Evolutionary conservation across 495 filamentous ascomycete species (phyloP), one percentile per base, ranked within the genome.

Genomic region (Mytilinidion resinicola): DNA sequence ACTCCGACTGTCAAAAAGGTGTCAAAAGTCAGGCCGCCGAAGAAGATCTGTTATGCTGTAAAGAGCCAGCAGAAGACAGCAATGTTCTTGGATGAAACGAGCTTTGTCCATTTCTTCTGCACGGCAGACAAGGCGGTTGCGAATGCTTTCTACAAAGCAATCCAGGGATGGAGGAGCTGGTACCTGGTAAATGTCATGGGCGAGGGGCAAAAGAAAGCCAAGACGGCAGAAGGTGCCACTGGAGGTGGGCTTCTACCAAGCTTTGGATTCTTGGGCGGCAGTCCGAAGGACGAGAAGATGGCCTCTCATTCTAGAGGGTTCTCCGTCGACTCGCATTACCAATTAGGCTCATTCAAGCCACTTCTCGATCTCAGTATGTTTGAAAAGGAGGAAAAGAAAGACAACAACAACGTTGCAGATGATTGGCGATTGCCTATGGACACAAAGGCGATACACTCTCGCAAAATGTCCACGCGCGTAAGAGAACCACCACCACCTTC

Each of bases 51-150:
- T 70, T 91, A 86, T 66, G 91, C 89, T 3, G 79, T 98, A 62
- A 96, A 96, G 69, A 95, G 89, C 60, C 93, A 96, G 70, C 86
- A 97, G 67, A 96, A 95, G 64, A 85, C 86, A 5, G 85, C 79
- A 36, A 84, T 96, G 67, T 98, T 97, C 65, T 67, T 88, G 37
- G 85, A 84, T 36, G 87, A 85, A 0, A 82, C 88, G 21, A 90
- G 91, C 56, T 98, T 88, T 69, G 85, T 95, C 10, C 92, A 97
- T 60, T 96, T 91, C 70, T 95, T 98, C 72, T 82, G 82, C 42
- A 90, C 85, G 8, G 88, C 87, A 15, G 88, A 96, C 60, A 75
- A 77, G 12, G 64, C 75, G 1, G 69, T 86, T 6, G 88, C 87
- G 1, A 76, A 79, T 20, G 72, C 76, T 30, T 96, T 89, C 76